Evolutionary conservation across 176 grass and related monocot genomes (phyloP).

Genomic region (Carex myosuroides): DNA sequence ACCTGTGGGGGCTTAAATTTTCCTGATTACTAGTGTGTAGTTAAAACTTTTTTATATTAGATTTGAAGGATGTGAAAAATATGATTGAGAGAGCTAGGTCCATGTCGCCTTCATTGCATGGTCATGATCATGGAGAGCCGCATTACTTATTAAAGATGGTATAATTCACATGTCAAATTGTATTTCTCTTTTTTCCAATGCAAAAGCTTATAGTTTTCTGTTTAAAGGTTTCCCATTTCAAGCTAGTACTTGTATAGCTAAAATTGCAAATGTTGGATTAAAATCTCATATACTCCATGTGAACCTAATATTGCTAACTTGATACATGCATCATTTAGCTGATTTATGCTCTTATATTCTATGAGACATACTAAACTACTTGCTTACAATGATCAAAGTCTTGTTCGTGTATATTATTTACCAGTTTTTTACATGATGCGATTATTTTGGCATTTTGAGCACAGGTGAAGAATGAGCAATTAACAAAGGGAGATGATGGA

Average conservation of each 20-base stretch:
- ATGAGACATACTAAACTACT: constrained; percentile 35
- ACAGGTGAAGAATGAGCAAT: constrained; percentile 31
- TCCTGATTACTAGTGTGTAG: background rate
- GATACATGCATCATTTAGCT: background rate
- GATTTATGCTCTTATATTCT: background rate
- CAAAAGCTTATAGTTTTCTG: background rate
- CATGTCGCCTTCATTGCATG: constrained; percentile 57
- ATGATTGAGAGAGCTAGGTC: constrained; percentile 55
- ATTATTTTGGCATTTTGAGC: background rate
- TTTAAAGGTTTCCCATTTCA: background rate
- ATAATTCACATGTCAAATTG: constrained; percentile 10
- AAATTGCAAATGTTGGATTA: background rate
- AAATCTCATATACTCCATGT: background rate
- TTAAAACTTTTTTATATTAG: constrained; percentile 29
- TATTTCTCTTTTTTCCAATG: background rate
- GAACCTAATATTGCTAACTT: background rate
- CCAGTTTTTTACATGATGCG: background rate
- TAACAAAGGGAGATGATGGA: constrained; percentile 45
- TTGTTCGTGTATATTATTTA: background rate
- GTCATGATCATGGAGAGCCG: constrained; percentile 56
- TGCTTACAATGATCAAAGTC: background rate
- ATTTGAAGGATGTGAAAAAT: constrained; percentile 32
- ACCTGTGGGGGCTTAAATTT: background rate
- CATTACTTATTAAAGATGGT: constrained; percentile 75
- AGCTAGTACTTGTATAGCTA: background rate